Evolutionary conservation across 352 stramenopile genomes (phyloP).

Genomic region (Phytopythium litorale): DNA sequence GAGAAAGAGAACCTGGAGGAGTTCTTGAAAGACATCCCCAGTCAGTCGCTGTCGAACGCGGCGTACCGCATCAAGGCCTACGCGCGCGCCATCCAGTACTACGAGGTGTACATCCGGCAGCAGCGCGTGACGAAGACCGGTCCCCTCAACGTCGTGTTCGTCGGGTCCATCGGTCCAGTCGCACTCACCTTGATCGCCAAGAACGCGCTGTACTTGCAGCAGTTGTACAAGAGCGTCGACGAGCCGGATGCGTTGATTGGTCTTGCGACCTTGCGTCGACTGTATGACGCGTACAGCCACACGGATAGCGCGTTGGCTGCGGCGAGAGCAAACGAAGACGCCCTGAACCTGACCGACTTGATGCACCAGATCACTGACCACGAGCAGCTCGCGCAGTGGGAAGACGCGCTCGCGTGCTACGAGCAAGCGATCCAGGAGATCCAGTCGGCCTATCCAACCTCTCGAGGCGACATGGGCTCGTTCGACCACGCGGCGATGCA

Average conservation of each 20-base stretch:
- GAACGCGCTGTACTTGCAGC: conserved; percentile 67
- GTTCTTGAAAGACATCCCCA: conserved; percentile 72
- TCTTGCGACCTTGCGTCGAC: conserved; percentile 48
- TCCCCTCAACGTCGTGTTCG: conserved; percentile 3
- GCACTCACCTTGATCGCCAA: conserved; percentile 46
- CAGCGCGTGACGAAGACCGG: conserved; percentile 19
- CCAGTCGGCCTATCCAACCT: conserved; percentile 37
- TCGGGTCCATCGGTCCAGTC: conserved; percentile 22
- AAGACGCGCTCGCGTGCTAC: conserved; percentile 74
- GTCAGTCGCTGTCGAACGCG: conserved; percentile 56
- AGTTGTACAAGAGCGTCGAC: conserved; percentile 77
- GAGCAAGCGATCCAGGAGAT: conserved; percentile 75
- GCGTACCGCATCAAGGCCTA: conserved; percentile 69
- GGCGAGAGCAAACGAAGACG: conserved; percentile 19
- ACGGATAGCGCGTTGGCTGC: conserved; percentile 7
- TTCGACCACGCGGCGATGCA: conserved; percentile 9
- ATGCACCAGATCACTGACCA: conserved; percentile 70
- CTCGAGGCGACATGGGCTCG: background rate
- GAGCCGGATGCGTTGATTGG: conserved; percentile 62
- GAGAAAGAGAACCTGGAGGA: conserved; percentile 78
- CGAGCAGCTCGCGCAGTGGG: conserved; percentile 69
- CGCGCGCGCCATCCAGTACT: conserved; percentile 72
- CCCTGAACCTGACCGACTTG: conserved; percentile 54
- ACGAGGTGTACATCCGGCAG: conserved; percentile 65
- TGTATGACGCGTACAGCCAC: conserved; percentile 40